phyloP scores from a whole-genome alignment of 371 early-diverging fungal genomes.

The Mortierella sp. region DNA sequence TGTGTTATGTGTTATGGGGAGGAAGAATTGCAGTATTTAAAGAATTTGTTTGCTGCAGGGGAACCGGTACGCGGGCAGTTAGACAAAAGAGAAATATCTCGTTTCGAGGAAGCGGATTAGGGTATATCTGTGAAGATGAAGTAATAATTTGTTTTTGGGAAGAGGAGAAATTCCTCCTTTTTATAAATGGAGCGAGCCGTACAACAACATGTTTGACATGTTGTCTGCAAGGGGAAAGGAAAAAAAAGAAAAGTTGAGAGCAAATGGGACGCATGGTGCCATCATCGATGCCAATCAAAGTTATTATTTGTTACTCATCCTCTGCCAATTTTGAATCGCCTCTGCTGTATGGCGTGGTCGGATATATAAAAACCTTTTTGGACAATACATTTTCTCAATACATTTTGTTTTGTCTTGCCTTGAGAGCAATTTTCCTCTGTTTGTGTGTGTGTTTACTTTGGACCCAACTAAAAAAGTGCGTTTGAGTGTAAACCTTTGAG shows the following conservation, averaged over 20 bases:
- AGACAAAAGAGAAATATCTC: not conserved
- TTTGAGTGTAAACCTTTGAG: slow-evolving; percentile 1
- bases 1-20: not conserved
- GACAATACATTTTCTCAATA: not conserved
- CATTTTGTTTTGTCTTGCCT: not conserved
- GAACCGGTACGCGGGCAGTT: not conserved
- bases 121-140: not conserved
- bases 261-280: slow-evolving; percentile 13
- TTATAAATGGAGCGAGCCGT: not conserved
- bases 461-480: no score
- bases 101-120: not conserved
- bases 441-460: not conserved
- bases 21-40: slow-evolving; percentile 7
- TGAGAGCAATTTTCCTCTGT: slow-evolving; percentile 7
- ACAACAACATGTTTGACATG: not conserved
- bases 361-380: not conserved
- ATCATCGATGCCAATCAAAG: slow-evolving; percentile 1
- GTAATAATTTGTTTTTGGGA: not conserved
- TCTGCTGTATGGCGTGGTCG: not conserved
- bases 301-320: not conserved
- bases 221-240: not conserved
- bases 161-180: not conserved
- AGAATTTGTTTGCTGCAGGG: not conserved
- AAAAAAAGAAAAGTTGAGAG: slow-evolving; percentile 4
- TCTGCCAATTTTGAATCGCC: slow-evolving; percentile 3